phyloP scores from a whole-genome alignment of 2,329 filamentous ascomycete species.

The Botrytis medusae region DNA sequence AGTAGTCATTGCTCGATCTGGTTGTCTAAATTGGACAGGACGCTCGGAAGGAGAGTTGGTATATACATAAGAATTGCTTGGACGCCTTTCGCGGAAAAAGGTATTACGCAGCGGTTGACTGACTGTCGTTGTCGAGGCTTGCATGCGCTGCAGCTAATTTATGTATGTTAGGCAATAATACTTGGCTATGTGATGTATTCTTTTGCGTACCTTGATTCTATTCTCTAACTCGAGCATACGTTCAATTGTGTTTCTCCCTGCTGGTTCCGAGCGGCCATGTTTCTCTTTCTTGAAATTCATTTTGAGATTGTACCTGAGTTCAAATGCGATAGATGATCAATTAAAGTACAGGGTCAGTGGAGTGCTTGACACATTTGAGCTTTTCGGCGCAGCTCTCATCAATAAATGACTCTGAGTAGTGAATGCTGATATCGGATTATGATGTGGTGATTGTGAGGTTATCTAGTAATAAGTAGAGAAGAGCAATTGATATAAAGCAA shows the following conservation, averaged over 20 bases:
- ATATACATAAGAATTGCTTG: constrained; percentile 23
- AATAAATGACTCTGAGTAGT: background rate
- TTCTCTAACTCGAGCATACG: constrained; percentile 61
- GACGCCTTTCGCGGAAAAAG: constrained; percentile 17
- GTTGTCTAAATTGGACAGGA: constrained; percentile 19
- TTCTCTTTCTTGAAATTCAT: constrained; percentile 27
- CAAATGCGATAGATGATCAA: constrained; percentile 20
- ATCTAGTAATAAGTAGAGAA: background rate
- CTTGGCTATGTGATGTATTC: constrained; percentile 27
- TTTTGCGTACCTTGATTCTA: constrained; percentile 53
- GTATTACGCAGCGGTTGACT: constrained; percentile 5
- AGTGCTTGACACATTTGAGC: constrained; percentile 4
- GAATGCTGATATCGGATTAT: background rate
- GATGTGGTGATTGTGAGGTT: background rate
- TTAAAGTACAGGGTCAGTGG: background rate
- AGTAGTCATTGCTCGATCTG: constrained; percentile 32
- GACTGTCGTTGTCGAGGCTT: constrained; percentile 27
- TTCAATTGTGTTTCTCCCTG: constrained; percentile 44
- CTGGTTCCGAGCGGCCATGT: constrained; percentile 22
- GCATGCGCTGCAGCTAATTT: constrained; percentile 44
- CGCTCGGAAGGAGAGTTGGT: constrained; percentile 16
- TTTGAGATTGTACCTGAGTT: background rate
- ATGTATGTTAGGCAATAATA: constrained; percentile 37
- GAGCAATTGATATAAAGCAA: constrained; percentile 4
- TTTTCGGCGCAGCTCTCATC: background rate